Base-by-base conservation (phyloP, 345 rosid genomes). In the Citrus australasica region DNA sequence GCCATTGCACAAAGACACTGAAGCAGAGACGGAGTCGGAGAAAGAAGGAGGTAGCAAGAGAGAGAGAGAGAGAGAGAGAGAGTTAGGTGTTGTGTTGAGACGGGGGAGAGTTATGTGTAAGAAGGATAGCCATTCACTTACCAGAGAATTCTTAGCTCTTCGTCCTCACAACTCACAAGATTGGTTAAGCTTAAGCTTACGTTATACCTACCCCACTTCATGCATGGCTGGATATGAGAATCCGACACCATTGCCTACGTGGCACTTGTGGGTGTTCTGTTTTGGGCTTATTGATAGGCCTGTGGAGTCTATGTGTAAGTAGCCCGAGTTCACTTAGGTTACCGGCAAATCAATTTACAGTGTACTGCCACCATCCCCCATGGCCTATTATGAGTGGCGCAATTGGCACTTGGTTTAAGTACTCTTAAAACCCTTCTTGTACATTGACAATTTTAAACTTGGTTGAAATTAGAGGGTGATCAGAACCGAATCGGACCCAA, bases 121-220 rank as follows among this genome's bases (percentile, higher is more conserved):
- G 25, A 58, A 83, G 1, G 82, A 77, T 67, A 72, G 78, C 88
- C 90, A 80, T 79, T 83, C 87, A 74, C 67, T 85, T 63, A 0
- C 58, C 17, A 51, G 55, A 11, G 10, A 74, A 16, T 58, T 73
- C 13, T 61, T 75, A 21, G 40, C 76, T 25, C 67, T 63, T 63
- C 38, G 13, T 37, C 67, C 40, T 37, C 51, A 13, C 7, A 24
- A 33, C 60, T 37, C 51, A 13, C 32, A 35, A 37, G 67, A 46
- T 37, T 22, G 66, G 7, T 42, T 53, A 53, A 3, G 58, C 22
- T 69, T 46, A 46, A 13, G 51, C 51, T 14, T 30, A 14, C 3
- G 56, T 51, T 4, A 51, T 13, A 3, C 51, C 51, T 46, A 46
- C 51, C 51, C 33, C 19, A 28, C 27, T 27, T 4, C 8, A 28